phyloP scores from a whole-genome alignment of 768 basidiomycete species.

The Rubroboletus pulcherrimus region DNA sequence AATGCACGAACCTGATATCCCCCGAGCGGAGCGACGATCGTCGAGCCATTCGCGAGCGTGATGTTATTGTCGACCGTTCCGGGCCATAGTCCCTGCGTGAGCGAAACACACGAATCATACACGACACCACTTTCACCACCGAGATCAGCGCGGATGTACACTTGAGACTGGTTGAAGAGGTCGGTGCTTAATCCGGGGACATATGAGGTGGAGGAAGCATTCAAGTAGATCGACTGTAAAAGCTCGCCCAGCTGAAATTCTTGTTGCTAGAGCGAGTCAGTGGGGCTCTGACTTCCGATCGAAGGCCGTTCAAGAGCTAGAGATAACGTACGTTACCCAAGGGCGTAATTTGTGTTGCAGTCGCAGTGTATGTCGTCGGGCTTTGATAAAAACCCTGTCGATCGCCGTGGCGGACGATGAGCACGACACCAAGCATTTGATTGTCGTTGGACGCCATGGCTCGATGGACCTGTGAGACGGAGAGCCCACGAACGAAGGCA shows the following conservation, averaged over 20 bases:
- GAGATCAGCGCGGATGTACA: conserved; percentile 58
- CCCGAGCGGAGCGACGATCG: conserved; percentile 50
- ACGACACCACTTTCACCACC: conserved; percentile 70
- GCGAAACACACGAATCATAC: conserved; percentile 59
- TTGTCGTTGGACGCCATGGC: conserved; percentile 20
- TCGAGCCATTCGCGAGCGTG: conserved; percentile 64
- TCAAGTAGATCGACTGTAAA: conserved; percentile 52
- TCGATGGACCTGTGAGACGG: background rate
- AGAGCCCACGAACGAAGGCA: background rate
- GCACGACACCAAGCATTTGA: conserved; percentile 51
- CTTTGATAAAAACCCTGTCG: conserved; percentile 64
- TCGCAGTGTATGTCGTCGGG: conserved; percentile 54
- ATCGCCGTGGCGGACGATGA: conserved; percentile 58
- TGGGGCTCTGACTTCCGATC: background rate
- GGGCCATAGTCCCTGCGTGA: conserved; percentile 70
- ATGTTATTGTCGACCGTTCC: conserved; percentile 41
- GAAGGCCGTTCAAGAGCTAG: background rate
- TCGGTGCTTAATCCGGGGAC: conserved; percentile 40
- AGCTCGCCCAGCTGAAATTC: conserved; percentile 53
- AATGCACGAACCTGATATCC: conserved; percentile 57
- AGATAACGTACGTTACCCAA: conserved; percentile 53
- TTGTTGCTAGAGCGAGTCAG: conserved; percentile 40
- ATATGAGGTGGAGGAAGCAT: conserved; percentile 48
- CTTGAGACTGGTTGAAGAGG: conserved; percentile 37
- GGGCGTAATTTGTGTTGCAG: conserved; percentile 59